A percentile compares a stretch with the other conserved stretches of the same genome.
Evolutionary conservation across 495 filamentous ascomycete species (phyloP).

Genomic region (Penicillium lagena): DNA sequence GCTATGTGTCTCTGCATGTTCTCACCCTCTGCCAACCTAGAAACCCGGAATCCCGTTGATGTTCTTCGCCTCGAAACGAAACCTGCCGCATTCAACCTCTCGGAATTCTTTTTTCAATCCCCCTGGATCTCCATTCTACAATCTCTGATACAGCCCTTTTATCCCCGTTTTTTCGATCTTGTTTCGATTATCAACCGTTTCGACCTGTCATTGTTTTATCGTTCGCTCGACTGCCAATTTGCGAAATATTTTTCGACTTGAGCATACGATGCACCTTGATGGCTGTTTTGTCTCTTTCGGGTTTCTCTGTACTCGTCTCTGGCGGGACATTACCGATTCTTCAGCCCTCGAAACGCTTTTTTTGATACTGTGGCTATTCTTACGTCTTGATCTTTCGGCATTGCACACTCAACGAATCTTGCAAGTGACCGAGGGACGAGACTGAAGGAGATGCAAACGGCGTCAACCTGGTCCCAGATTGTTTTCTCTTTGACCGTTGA

Average conservation of each 20-base stretch:
- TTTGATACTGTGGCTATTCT: slow-evolving; percentile 33
- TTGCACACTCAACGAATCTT: slow-evolving; percentile 3
- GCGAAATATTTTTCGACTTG: slow-evolving; percentile 2
- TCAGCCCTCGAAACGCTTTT: slow-evolving; percentile 24
- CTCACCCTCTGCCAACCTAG: slow-evolving; percentile 2
- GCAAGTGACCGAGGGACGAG: slow-evolving; percentile 16
- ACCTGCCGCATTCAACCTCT: slow-evolving; percentile 30
- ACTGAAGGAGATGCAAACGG: slow-evolving; percentile 33
- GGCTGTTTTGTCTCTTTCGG: slow-evolving; percentile 12
- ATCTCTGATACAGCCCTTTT: slow-evolving; percentile 29
- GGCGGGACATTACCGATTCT: slow-evolving; percentile 14
- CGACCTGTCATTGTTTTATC: slow-evolving; percentile 21
- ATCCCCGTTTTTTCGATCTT: slow-evolving; percentile 29
- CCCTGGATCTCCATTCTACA: slow-evolving; percentile 33
- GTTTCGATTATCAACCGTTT: slow-evolving; percentile 30
- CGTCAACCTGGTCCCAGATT: slow-evolving; percentile 17
- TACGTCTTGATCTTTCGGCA: slow-evolving; percentile 23
- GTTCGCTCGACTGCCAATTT: slow-evolving; percentile 7
- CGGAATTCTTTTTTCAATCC: slow-evolving; percentile 31
- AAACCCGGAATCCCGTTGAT: slow-evolving; percentile 27
- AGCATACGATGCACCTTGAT: slow-evolving; percentile 6
- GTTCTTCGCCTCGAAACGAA: slow-evolving; percentile 24
- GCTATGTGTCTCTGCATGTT: background rate
- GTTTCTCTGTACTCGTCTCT: slow-evolving; percentile 9
- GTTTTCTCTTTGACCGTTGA: slow-evolving; percentile 12